phyloP scores from a whole-genome alignment of 2,329 filamentous ascomycete species.

The Epichloe bromicola region DNA sequence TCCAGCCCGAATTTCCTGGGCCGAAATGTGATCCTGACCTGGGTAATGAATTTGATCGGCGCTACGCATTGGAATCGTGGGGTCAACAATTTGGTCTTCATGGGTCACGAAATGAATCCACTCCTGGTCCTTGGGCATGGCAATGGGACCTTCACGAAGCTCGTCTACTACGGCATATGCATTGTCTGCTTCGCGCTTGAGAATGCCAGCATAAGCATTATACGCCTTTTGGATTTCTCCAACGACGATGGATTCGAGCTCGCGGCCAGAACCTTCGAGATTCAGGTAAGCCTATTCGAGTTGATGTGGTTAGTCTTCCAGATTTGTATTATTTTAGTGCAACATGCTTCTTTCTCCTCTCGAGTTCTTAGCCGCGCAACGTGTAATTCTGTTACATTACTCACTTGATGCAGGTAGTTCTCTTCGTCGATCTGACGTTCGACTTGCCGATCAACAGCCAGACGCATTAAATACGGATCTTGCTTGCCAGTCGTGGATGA shows the following conservation, averaged over 20 bases:
- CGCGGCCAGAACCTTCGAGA: constrained; percentile 82
- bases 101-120: constrained; percentile 73
- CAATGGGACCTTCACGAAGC: constrained; percentile 69
- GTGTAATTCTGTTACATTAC: constrained; percentile 11
- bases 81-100: constrained; percentile 80
- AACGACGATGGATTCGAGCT: constrained; percentile 91
- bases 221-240: constrained; percentile 97
- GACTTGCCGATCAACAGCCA: constrained; percentile 79
- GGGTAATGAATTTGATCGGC: constrained; percentile 81
- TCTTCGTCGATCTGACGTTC: constrained; percentile 93
- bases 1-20: constrained; percentile 77
- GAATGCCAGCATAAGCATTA: constrained; percentile 80
- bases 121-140: constrained; percentile 90
- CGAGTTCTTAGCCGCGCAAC: neutral
- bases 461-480: constrained; percentile 77
- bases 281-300: constrained; percentile 70
- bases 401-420: constrained; percentile 85
- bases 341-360: neutral
- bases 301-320: neutral
- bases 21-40: constrained; percentile 69
- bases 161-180: constrained; percentile 67
- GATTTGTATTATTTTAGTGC: neutral
- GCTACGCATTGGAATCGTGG: constrained; percentile 62
- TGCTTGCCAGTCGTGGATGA: constrained; percentile 65
- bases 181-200: constrained; percentile 82